Evolutionary conservation across 306 rosid genomes (phyloP), one percentile per base, ranked within the genome.

Genomic region (Vigna trinervia): DNA sequence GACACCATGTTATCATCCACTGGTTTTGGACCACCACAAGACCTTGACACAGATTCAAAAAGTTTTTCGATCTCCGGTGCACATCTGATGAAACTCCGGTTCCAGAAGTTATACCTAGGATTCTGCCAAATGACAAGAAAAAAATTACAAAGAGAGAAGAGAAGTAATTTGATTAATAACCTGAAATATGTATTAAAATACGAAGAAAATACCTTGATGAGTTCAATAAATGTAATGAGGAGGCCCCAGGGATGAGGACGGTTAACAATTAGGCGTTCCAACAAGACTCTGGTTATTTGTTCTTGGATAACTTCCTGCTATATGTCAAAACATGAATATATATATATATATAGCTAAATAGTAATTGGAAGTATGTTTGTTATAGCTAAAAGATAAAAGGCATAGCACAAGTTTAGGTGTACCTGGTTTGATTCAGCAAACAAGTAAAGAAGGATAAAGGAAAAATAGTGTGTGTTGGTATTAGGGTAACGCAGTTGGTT

Each of bases 201-300:
- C 5, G 30, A 34, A 23, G 73, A 51, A 41, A 36, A 22, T 9
- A 93, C 98, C 97, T 93, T 93, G 84, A 93, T 91, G 38, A 96
- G 89, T 87, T 96, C 99, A 36, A 96, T 96, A 77, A 96, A 96
- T n/a, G 98, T 93, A 41, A 96, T 93, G 41, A 96, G 90, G 43
- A 96, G 94, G 58, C 99, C 99, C 99, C 99, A 96, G 17, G 99
- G 99, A 84, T 96, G 99, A 15, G 99, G 99, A 41, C 99, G 87
- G 78, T 96, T 96, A 22, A 93, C 98, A 75, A 96, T 96, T 12
- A 96, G 85, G 20, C 99, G 96, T 73, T 96, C 99, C 76, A 96
- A 80, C 92, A 96, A 78, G 30, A 96, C 99, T 82, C 99, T 89
- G 2, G 99, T 96, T 63, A 96, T 96, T 85, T 96, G 99, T 84